Evolutionary conservation across 495 filamentous ascomycete species (phyloP), one percentile per base, ranked within the genome.

Genomic region (Daldinia loculata): DNA sequence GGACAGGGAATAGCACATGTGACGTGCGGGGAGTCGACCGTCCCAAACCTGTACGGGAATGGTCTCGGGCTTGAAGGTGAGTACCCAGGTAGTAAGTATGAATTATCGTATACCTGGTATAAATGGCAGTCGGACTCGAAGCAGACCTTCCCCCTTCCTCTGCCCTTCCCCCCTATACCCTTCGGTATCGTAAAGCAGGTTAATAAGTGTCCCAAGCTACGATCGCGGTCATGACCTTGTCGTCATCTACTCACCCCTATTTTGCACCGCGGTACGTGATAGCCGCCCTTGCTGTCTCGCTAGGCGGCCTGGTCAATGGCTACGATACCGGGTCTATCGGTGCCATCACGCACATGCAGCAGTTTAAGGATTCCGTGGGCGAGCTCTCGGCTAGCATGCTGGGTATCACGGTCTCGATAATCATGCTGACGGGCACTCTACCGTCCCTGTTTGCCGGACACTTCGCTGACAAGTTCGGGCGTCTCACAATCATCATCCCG

Each of bases 321-420:
- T 85, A 86, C 73, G 88, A 91, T 56, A 91, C 87, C 0, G 88
- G 89, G 3, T 84, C 84, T 4, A 89, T 91, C 52, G 90, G 90
- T 0, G 84, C 87, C 11, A 77, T 90, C 0, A 90, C 87, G 6
- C 78, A 81, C 22, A 91, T 92, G 90, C 79, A 80, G 0, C 75
- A 80, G 43, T 91, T 89, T 74, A 74, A 72, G 1, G 63, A 72
- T 2, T 75, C 79, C 9, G 82, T 91, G 50, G 86, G 88, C 1
- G 69, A 74, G 26, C 81, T 87, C 39, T 86, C 88, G 1, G 79
- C 89, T 4, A 82, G 81, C 0, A 76, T 89, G 45, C 84, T 86
- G 52, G 89, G 89, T 2, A 79, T 91, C 17, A 84, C 87, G 4
- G 88, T 92, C 26, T 91, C 90, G 2, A 82, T 84, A 8, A 88